Evolutionary conservation across 2,329 filamentous ascomycete species (phyloP), one percentile per base, ranked within the genome.

Genomic region (Periconia sp.): DNA sequence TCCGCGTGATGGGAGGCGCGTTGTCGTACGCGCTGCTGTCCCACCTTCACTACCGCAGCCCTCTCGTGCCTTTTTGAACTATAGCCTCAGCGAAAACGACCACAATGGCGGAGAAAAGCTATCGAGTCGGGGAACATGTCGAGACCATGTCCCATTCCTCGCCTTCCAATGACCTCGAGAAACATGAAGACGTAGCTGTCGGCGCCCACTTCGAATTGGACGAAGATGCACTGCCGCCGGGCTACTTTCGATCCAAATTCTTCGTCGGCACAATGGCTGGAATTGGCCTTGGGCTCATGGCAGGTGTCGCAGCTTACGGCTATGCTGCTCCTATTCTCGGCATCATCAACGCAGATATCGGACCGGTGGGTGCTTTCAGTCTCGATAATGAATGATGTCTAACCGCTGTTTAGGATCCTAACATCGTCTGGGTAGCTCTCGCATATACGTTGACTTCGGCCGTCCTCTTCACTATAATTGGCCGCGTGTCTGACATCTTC

Each of bases 401-500:
- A 19, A 26, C 3, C n/a, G 19, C 18, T 12, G 11, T 11, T 4
- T 16, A 37, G 34, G 36, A 40, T 23, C 41, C 40, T 13, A 42
- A 39, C 29, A 42, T 42, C 23, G 37, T 26, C 4, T 49, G 46
- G 41, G 37, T 49, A n/a, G 41, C 46, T 5, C 41, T 49, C 21
- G 28, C 42, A 2, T 49, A 49, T 21, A 49, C 33, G 13, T 34
- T 46, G 11, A 42, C 38, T 19, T 46, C 42, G 2, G 46, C 46
- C 17, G 41, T 49, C 10, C 26, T 35, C 11, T 37, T 49, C 32
- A 45, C 46, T 18, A 42, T 46, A 24, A 42, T 49, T 17, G 46
- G 46, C 5, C 36, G 46, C 13, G 36, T 48, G 5, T 37, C 36
- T 12, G 49, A 52, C 15, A 53, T 53, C n/a, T 53, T 53, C 24